Base-by-base conservation (phyloP, 805 yeast species). In the Pichia rugopelliculosa region DNA sequence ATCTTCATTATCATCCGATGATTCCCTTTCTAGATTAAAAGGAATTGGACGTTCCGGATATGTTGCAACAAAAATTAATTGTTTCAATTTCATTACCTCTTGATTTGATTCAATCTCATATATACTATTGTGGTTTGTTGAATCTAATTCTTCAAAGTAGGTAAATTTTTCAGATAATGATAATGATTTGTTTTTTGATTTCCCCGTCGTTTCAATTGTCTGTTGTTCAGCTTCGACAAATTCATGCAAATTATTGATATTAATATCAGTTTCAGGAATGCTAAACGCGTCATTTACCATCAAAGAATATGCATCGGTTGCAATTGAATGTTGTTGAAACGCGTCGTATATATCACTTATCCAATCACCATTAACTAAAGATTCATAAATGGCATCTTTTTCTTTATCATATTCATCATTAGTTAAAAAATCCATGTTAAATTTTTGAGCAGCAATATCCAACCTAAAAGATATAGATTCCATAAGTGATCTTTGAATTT, bases 41-140 rank as follows among this genome's bases (percentile, higher is more conserved):
- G 87, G 87, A 18, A 84, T 56, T 7, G 86, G 82, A 25, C 76
- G 77, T 26, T 75, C 75, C 0, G 93, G 93, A 52, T 80, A 71
- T 3, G 71, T 62, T 17, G 80, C 57, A 7, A 84, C 73, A 56
- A 76, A 26, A 24, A 8, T 37, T 20, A 25, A 27, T 30, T 39
- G 38, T 15, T 42, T 44, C 40, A 22, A 23, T 15, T n/a, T 22
- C 10, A 34, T 12, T 10, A 23, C 6, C 7, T 37, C 34, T 13
- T 36, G 21, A 9, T 37, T 34, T 20, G 20, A 6, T 23, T 37
- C 30, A 6, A 22, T 10, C n/a, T 21, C 15, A 6, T 27, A 10
- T 13, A 5, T 30, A 30, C 10, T 30, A n/a, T 30, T 30, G 3
- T 17, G 7, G 2, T 5, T 2, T 30, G 34, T 30, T 15, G 34